Evolutionary conservation across 495 filamentous ascomycete species (phyloP), one percentile per base, ranked within the genome.

Genomic region (Penicillium cataractarum): DNA sequence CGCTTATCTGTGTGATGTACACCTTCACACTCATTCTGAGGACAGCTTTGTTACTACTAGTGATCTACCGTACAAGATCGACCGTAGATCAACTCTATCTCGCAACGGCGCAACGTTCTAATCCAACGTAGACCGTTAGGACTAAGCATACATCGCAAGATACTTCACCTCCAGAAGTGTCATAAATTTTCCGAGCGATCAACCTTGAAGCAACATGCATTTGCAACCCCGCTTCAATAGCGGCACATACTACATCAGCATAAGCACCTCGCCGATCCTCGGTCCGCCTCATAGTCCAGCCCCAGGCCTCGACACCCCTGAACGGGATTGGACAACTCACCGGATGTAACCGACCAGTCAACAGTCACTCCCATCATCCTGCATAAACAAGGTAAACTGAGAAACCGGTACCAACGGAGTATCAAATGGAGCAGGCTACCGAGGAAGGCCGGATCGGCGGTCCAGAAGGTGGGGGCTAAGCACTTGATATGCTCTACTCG

Each of bases 401-500:
- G 0, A 9, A 42, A 12, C 33, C 33, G 4, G n/a, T 19, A 35
- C 29, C 7, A 10, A 44, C 56, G 42, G 44, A 51, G 44, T 39
- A 31, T 3, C 7, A 31, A 27, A 37, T 39, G 17, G 42, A 44
- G 21, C 51, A 7, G 51, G 29, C 35, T 56, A 21, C 44, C 57
- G 44, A 54, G 50, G 39, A 49, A 21, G 39, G 19, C 24, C 35
- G 21, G 49, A 61, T 58, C 54, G 54, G 46, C 53, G 29, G 51
- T 50, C 52, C 35, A 57, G 63, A 60, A 50, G 42, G 21, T 24
- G 21, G 42, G 57, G 40, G 57, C 57, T 56, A 68, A 71, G 58
- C 65, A 68, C 66, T 68, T 64, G 60, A 68, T 71, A 68, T 71
- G 64, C 56, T 58, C 21, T 22, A 46, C 8, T 21, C 9, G 40